A percentile compares a stretch with the other conserved stretches of the same genome.
Evolutionary conservation across 164 flowering plant genomes (phyloP).

Genomic region (Saururus chinensis): DNA sequence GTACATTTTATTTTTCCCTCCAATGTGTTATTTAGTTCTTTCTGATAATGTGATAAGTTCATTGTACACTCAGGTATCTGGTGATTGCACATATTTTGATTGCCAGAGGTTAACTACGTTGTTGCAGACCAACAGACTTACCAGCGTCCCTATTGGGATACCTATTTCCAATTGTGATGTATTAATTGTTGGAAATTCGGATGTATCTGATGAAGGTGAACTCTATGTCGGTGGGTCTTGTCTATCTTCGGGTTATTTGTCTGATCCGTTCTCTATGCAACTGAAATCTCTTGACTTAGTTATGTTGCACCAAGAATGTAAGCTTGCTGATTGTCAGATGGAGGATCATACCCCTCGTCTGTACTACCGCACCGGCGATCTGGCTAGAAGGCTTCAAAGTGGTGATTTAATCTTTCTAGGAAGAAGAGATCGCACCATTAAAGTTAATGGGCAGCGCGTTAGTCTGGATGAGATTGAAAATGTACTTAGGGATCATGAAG

Average conservation of each 20-base stretch:
- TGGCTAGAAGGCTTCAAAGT: slow-evolving; percentile 44
- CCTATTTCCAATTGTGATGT: slow-evolving; percentile 67
- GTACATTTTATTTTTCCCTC: too few relatives aligned
- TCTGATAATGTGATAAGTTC: background rate
- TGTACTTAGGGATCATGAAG: slow-evolving; percentile 42
- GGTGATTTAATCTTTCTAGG: slow-evolving; percentile 80
- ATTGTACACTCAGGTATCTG: slow-evolving; percentile 54
- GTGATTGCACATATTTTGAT: slow-evolving; percentile 93
- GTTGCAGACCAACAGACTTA: slow-evolving; percentile 43
- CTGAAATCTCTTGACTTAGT: slow-evolving; percentile 17
- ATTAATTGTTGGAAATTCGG: slow-evolving; percentile 44
- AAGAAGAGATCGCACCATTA: slow-evolving; percentile 70
- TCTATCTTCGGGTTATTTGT: slow-evolving; percentile 45
- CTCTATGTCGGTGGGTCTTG: slow-evolving; percentile 73
- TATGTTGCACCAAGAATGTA: slow-evolving; percentile 20
- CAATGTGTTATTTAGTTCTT: too few relatives aligned
- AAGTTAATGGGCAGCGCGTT: slow-evolving; percentile 76
- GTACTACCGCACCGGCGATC: slow-evolving; percentile 76
- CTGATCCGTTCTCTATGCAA: slow-evolving; percentile 18
- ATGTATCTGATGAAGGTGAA: slow-evolving; percentile 46
- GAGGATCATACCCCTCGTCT: slow-evolving; percentile 11
- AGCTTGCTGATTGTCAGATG: slow-evolving; percentile 9
- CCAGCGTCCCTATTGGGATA: slow-evolving; percentile 82
- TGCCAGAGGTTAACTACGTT: slow-evolving; percentile 59
- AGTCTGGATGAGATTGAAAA: slow-evolving; percentile 76